These are phyloP conservation scores for Knoxia roxburghii DNA, from an alignment of 257 asterid species.

Conservation along the genomic window DNA sequence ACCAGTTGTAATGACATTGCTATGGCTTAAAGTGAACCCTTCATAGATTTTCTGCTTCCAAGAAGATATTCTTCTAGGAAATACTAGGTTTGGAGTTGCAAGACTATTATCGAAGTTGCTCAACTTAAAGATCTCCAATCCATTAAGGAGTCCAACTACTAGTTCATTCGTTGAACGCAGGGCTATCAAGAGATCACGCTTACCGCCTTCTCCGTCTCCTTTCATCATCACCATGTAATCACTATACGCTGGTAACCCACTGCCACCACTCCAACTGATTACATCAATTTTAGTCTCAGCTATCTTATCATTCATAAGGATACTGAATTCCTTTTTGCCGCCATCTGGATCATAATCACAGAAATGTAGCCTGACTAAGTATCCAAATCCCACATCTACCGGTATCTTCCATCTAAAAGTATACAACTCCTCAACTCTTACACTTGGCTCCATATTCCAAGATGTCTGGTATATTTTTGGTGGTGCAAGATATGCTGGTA, in stretches of 20 bases:
- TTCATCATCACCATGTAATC: constrained; percentile 12
- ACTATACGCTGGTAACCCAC: background rate
- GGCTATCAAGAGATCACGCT: constrained; percentile 7
- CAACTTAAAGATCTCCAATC: constrained; percentile 18
- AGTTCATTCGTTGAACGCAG: background rate
- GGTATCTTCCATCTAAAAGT: constrained; percentile 4
- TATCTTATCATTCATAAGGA: constrained; percentile 10
- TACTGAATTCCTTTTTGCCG: background rate
- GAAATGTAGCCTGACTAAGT: constrained; percentile 16
- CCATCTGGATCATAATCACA: background rate
- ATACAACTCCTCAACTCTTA: background rate
- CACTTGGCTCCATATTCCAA: background rate
- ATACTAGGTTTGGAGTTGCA: constrained; percentile 4
- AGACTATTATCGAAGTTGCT: constrained; percentile 13
- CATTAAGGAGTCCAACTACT: background rate
- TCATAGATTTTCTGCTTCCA: background rate
- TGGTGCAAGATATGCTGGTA: constrained; percentile 1
- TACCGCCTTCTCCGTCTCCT: constrained; percentile 6
- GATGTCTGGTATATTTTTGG: constrained; percentile 15
- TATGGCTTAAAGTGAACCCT: background rate
- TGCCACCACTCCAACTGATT: constrained; percentile 11
- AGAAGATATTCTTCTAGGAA: background rate
- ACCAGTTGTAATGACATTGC: background rate
- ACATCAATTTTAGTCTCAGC: constrained; percentile 7
- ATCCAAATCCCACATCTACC: constrained; percentile 4